Evolutionary conservation across 768 basidiomycete genomes (phyloP), one percentile per base, ranked within the genome.

Genomic region (Auricularia auricula-judae): DNA sequence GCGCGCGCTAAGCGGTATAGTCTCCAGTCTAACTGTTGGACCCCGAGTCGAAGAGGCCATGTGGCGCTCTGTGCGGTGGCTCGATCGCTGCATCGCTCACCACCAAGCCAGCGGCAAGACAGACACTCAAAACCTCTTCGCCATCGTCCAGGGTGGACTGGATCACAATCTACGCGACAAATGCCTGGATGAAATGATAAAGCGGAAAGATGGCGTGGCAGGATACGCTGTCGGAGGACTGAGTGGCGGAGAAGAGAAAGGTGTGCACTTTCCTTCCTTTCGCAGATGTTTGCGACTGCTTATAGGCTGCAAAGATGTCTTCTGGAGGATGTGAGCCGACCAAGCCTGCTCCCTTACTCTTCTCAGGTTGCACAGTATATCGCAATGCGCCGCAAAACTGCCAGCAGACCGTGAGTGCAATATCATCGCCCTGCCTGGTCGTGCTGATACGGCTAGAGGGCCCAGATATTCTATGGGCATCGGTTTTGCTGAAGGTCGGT

Each of bases 381-480:
- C 86, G 66, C 89, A 89, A 72, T 95, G 93, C 70, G 81, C 91
- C 14, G 86, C 84, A 47, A 86, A 81, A 70, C 77, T 95, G 4
- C 93, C 93, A 2, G 78, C 80, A 72, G 91, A 93, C 69, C 82
- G 89, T 90, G 70, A 69, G 88, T 77, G 10, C 8, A 47, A 14
- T 34, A 44, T 53, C 59, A 60, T 63, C 65, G 63, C 36, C 58
- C 10, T 35, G 5, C 14, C 36, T 21, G 43, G 34, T 21, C 5
- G 18, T 51, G 39, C 39, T 51, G 47, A 51, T 21, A 51, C 18
- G 47, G 47, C 21, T 51, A 21, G 47, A 92, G 91, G 90, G 56
- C 92, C 93, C 8, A 82, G 92, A 68, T 96, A 95, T 76, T 86
- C 88, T 3, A 96, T 96, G 93, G 93, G 92, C 1, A 83, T 95